Conservation (phyloP, 352 stramenopile genomes). For the Phytophthora hibernalis region DNA sequence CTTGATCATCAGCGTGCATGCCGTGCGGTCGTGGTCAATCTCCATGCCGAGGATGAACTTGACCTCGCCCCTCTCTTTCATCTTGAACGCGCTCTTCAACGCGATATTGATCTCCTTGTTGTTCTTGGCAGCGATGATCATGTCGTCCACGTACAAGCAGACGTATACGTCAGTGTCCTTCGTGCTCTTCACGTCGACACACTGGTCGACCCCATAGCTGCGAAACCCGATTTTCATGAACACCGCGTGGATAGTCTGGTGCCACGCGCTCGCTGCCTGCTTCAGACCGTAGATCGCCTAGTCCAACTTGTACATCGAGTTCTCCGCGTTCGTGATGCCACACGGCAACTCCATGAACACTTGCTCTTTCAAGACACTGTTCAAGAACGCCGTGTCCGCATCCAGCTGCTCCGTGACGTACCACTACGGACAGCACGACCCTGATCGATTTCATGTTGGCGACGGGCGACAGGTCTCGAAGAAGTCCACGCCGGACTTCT, state of each 20-base stretch:
- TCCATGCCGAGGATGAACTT: conserved; percentile 36
- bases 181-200: conserved; percentile 18
- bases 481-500: conserved; percentile 43
- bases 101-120: conserved; percentile 3
- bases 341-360: conserved; percentile 23
- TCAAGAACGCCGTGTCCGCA: conserved; percentile 44
- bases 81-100: conserved; percentile 24
- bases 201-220: conserved; percentile 27
- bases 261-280: conserved; percentile 30
- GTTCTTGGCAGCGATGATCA: conserved; percentile 18
- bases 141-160: background rate
- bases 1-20: conserved; percentile 27
- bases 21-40: conserved; percentile 19
- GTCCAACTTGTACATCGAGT: conserved; percentile 10
- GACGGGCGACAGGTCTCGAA: conserved; percentile 34
- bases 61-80: conserved; percentile 22
- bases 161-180: conserved; percentile 15
- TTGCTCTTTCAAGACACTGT: conserved; percentile 13
- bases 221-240: conserved; percentile 11
- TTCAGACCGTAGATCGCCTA: conserved; percentile 30
- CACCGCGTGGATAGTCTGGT: conserved; percentile 13
- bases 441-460: conserved; percentile 48
- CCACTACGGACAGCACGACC: conserved; percentile 23
- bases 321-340: background rate
- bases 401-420: conserved; percentile 40